Base-by-base conservation (phyloP, 805 yeast species). In the Candida railenensis region DNA sequence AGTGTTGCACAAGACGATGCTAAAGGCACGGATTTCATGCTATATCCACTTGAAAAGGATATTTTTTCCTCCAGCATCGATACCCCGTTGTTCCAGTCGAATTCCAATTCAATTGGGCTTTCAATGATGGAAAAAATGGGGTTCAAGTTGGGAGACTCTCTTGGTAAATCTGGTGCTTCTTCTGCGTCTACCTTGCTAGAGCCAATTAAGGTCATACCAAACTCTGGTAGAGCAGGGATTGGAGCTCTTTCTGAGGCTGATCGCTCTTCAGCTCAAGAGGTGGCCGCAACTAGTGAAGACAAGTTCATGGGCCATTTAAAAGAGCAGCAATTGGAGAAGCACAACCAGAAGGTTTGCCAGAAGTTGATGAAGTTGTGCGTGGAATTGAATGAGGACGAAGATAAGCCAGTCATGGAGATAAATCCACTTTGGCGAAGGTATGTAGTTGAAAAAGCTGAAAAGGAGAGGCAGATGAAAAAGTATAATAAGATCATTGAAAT, bases 61-160 rank as follows among this genome's bases (percentile, higher is more conserved):
- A 28, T 32, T 4, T 22, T 20, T 3, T 11, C 21, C 12, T n/a
- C 47, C 19, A 16, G 22, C 15, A 25, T 52, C 14, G 28, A 44
- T 9, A 34, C 18, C n/a, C 53, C 56, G 11, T 40, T 49, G 22
- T 47, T 53, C 39, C 34, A 42, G 3, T 34, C 36, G 12, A 18
- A 40, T 19, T 20, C 22, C 34, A 62, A 66, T 41, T 74, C 79
- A 0, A 65, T 70, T 42, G 83, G 81, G 0, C 62, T 78, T 20
- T 53, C 68, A 4, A 79, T 81, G 50, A 80, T 82, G 86, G 65
- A 69, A 52, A 76, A 69, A 52, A 81, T 82, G 86, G 87, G 86
- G 1, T 82, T 70, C 54, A 69, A 65, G 45, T 56, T 71, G 2
- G 85, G 83, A 16, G 66, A 71, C 21, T 54, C 70, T 0, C 58